Percentiles rank a stretch among this genome's conserved stretches.
Evolutionary conservation across 176 grass and related monocot species (phyloP).

Genomic region (Triticum timopheevii): DNA sequence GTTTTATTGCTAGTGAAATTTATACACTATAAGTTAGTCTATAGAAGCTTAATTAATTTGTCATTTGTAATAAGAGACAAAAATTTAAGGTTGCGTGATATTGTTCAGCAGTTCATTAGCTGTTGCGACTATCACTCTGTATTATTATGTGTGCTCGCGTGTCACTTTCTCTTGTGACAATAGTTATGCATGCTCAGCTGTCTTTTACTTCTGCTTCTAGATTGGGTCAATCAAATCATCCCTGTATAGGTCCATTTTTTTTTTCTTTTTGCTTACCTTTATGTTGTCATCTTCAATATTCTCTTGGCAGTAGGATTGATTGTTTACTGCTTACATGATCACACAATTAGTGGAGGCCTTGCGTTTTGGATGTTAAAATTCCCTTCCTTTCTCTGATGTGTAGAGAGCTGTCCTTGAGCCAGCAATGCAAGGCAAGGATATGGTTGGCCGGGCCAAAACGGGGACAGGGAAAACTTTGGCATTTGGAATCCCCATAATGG

Average conservation of each 20-base stretch:
- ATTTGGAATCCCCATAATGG: constrained; percentile 95
- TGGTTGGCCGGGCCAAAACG: constrained; percentile 96
- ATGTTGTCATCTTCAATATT: not conserved
- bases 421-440: constrained; percentile 94
- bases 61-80: not conserved
- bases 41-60: not conserved
- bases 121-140: not conserved
- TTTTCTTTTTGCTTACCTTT: not conserved
- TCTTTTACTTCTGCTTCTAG: not conserved
- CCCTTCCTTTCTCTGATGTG: constrained; percentile 19
- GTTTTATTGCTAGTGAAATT: not conserved
- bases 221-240: not conserved
- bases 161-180: not conserved
- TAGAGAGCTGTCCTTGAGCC: constrained; percentile 97
- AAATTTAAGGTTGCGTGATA: not conserved
- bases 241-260: not conserved
- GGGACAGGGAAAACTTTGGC: constrained; percentile 98
- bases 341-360: not conserved
- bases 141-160: not conserved
- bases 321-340: not conserved
- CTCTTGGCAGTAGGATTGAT: not conserved
- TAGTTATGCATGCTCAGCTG: not conserved
- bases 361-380: not conserved
- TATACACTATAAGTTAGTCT: not conserved
- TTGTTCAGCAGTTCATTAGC: not conserved